Conservation (phyloP, 2,329 filamentous ascomycete species). For the Pezicula rhizophila region DNA sequence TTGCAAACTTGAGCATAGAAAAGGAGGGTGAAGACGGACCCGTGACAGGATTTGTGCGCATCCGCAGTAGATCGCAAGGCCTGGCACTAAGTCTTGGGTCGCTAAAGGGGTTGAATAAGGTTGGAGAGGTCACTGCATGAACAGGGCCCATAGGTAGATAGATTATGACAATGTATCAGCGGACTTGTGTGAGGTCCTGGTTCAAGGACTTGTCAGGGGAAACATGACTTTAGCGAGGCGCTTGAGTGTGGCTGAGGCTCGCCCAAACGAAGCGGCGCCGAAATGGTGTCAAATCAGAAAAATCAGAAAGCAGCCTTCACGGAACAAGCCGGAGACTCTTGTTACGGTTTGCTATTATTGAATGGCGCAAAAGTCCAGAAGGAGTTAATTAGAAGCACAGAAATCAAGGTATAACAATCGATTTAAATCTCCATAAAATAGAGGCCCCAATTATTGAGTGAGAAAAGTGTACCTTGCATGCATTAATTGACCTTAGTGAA, state of each 20-base stretch:
- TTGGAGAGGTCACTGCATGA: slow-evolving; percentile 34
- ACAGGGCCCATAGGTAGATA: neutral
- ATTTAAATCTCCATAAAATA: slow-evolving; percentile 9
- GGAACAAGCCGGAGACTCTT: slow-evolving; percentile 6
- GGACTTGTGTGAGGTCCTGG: neutral
- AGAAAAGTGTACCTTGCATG: neutral
- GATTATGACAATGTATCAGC: slow-evolving; percentile 4
- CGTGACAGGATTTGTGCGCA: slow-evolving; percentile 94
- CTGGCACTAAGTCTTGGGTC: slow-evolving; percentile 89
- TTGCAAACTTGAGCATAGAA: slow-evolving; percentile 96
- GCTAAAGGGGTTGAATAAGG: slow-evolving; percentile 89
- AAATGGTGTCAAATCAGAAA: neutral
- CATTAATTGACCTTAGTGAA: slow-evolving; percentile 6
- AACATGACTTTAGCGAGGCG: neutral
- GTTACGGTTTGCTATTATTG: slow-evolving; percentile 14
- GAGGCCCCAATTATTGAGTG: neutral
- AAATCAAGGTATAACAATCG: slow-evolving; percentile 17
- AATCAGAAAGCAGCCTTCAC: neutral
- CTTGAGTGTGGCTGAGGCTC: neutral
- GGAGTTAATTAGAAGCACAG: slow-evolving; percentile 25
- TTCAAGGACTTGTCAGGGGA: neutral
- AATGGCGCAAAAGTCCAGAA: slow-evolving; percentile 23
- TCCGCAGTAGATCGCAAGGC: slow-evolving; percentile 94
- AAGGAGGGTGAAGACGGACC: slow-evolving; percentile 93
- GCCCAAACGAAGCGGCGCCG: slow-evolving; percentile 12